Conservation (phyloP, 768 basidiomycete species). For the Xerocomellus chrysenteron region DNA sequence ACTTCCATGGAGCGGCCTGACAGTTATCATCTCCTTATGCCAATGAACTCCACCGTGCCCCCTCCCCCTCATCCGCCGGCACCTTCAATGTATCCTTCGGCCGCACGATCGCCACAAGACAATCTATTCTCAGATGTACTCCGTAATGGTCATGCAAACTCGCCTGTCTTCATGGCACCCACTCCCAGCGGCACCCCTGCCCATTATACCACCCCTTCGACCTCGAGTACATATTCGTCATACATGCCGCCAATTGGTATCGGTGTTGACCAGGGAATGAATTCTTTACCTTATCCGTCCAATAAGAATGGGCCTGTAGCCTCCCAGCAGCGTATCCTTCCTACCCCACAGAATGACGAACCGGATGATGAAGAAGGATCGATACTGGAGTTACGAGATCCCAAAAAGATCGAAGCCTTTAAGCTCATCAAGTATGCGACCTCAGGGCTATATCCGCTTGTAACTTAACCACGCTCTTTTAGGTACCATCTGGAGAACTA, state of each 20-base stretch:
- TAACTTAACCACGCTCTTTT: neutral
- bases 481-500: slow-evolving; percentile 94
- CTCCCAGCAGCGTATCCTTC: slow-evolving; percentile 26
- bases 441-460: neutral
- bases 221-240: slow-evolving; percentile 33
- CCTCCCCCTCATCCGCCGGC: slow-evolving; percentile 30
- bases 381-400: slow-evolving; percentile 42
- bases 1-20: slow-evolving; percentile 42
- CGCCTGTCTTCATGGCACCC: slow-evolving; percentile 62
- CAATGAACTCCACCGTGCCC: slow-evolving; percentile 45
- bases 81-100: slow-evolving; percentile 45
- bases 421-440: slow-evolving; percentile 72
- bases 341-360: slow-evolving; percentile 37
- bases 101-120: slow-evolving; percentile 45
- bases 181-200: slow-evolving; percentile 40
- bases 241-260: slow-evolving; percentile 62
- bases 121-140: slow-evolving; percentile 63
- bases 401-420: slow-evolving; percentile 74
- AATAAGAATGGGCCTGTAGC: slow-evolving; percentile 27
- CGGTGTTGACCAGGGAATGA: slow-evolving; percentile 53
- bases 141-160: slow-evolving; percentile 46
- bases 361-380: slow-evolving; percentile 55
- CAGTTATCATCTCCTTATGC: slow-evolving; percentile 56
- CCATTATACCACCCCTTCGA: slow-evolving; percentile 44
- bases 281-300: slow-evolving; percentile 49